Conservation (phyloP, 148 eudicot genomes). For the Polygonum maritimum region DNA sequence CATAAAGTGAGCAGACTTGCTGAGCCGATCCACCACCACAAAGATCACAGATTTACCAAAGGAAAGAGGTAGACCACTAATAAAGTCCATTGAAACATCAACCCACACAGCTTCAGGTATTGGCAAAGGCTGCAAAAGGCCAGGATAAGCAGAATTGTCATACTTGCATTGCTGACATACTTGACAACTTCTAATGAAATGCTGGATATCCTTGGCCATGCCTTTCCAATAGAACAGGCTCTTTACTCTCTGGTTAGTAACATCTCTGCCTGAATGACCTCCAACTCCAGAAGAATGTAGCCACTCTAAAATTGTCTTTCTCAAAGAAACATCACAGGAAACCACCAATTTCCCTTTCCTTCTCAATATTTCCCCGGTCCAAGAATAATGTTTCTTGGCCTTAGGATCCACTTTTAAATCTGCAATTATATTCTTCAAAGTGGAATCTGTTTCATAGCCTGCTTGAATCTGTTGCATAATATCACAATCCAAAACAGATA, state of each 20-base stretch:
- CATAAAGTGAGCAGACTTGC: constrained; percentile 1
- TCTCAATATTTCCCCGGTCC: no score
- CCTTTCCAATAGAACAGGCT: neutral
- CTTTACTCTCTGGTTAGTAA: neutral
- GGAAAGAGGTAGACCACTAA: neutral
- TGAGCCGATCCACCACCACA: constrained; percentile 5
- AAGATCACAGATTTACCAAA: constrained; percentile 1
- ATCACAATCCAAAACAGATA: no score
- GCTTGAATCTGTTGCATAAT: no score
- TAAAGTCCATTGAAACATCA: neutral
- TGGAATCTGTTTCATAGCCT: neutral
- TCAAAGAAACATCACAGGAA: neutral
- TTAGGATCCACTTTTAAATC: neutral
- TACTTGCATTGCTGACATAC: neutral
- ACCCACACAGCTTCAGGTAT: neutral
- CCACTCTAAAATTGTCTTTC: neutral
- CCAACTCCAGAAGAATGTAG: neutral
- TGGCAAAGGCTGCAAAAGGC: neutral
- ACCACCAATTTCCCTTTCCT: constrained; percentile 2
- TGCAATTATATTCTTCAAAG: neutral
- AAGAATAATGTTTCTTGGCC: no score
- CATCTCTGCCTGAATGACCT: neutral
- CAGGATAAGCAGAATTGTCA: neutral
- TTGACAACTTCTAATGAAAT: neutral
- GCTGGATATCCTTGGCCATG: neutral